These are phyloP conservation scores for Sindora glabra DNA, from an alignment of 306 rosid species.

Conservation along the genomic window DNA sequence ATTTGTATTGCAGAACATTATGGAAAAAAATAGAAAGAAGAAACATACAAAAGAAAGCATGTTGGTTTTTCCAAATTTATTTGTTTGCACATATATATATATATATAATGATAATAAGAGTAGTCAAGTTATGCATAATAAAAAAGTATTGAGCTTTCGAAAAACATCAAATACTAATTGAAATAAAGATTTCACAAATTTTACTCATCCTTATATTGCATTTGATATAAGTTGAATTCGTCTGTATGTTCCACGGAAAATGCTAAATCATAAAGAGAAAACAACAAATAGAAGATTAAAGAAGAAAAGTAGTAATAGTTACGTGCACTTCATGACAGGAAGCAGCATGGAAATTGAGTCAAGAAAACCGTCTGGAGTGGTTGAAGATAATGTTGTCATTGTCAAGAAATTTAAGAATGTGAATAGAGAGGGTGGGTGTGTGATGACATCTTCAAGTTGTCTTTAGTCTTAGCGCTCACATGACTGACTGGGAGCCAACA, in stretches of 20 bases:
- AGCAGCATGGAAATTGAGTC: constrained; percentile 25
- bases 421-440: too few species aligned
- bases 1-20: constrained; percentile 6
- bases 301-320: constrained; percentile 9
- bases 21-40: neutral
- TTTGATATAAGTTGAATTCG: neutral
- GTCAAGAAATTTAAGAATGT: too few species aligned
- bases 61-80: neutral
- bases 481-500: too few species aligned
- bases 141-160: too few species aligned
- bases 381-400: constrained; percentile 18
- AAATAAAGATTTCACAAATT: too few species aligned
- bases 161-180: too few species aligned
- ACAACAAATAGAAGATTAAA: neutral
- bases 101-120: too few species aligned
- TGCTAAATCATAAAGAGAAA: constrained; percentile 6
- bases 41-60: constrained; percentile 1
- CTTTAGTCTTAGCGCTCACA: too few species aligned
- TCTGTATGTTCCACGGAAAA: too few species aligned
- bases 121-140: too few species aligned
- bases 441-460: too few species aligned
- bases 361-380: constrained; percentile 40
- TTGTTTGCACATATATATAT: constrained; percentile 8
- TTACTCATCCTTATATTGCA: neutral
- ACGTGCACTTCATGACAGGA: constrained; percentile 22